Conservation (phyloP, 2,329 filamentous ascomycete genomes). For the Apiospora pterosperma region DNA sequence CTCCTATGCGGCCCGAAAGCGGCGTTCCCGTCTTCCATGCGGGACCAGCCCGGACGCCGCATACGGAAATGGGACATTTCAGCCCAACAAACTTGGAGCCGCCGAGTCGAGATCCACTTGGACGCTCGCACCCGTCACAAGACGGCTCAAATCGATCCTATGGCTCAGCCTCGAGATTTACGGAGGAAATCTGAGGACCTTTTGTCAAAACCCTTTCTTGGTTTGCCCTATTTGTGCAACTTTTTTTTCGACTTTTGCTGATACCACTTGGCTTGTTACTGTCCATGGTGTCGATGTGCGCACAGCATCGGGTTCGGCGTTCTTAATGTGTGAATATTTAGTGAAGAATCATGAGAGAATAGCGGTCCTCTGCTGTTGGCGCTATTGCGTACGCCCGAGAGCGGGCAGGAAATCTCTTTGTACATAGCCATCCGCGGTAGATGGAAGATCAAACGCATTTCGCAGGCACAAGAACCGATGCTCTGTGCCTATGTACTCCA, state of each 20-base stretch:
- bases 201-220: constrained; percentile 3
- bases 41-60: constrained; percentile 62
- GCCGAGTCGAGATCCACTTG: constrained; percentile 30
- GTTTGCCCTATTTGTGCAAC: constrained; percentile 13
- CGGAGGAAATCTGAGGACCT: constrained; percentile 34
- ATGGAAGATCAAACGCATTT: not conserved
- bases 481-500: not conserved
- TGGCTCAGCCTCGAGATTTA: constrained; percentile 36
- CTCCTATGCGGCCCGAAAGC: constrained; percentile 58
- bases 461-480: not conserved
- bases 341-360: constrained; percentile 11
- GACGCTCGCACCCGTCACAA: constrained; percentile 32
- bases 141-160: constrained; percentile 30
- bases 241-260: constrained; percentile 18
- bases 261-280: constrained; percentile 24
- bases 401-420: not conserved
- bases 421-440: constrained; percentile 4
- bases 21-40: constrained; percentile 58
- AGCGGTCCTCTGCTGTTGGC: constrained; percentile 3
- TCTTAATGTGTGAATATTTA: constrained; percentile 20
- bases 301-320: constrained; percentile 22
- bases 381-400: not conserved
- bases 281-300: constrained; percentile 16
- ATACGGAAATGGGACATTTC: constrained; percentile 53
- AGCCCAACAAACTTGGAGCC: constrained; percentile 24